Evolutionary conservation across 768 basidiomycete genomes (phyloP).

Genomic region (Asterophora lycoperdoides): DNA sequence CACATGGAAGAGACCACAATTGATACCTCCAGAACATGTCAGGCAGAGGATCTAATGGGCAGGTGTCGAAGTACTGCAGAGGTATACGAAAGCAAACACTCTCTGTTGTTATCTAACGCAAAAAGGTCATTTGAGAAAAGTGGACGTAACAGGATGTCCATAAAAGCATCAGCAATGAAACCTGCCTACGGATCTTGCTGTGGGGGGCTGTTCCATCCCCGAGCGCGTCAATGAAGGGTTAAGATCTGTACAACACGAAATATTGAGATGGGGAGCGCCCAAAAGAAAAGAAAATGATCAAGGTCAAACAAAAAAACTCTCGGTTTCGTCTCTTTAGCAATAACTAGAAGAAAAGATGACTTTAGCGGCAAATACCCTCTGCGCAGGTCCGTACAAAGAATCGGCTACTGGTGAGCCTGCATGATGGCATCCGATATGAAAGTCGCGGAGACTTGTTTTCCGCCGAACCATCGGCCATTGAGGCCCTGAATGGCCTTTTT

Average conservation of each 20-base stretch:
- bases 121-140: slow-evolving; percentile 30
- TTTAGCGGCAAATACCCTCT: slow-evolving; percentile 27
- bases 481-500: slow-evolving; percentile 84
- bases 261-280: slow-evolving; percentile 26
- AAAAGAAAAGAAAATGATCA: slow-evolving; percentile 28
- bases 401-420: slow-evolving; percentile 76
- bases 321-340: slow-evolving; percentile 26
- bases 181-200: slow-evolving; percentile 35
- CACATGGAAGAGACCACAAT: slow-evolving; percentile 16
- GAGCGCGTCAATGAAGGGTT: slow-evolving; percentile 8
- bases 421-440: slow-evolving; percentile 94
- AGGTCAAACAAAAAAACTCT: slow-evolving; percentile 32
- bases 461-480: slow-evolving; percentile 96
- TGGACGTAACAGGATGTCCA: slow-evolving; percentile 23
- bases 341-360: slow-evolving; percentile 19
- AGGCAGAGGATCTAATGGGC: slow-evolving; percentile 9
- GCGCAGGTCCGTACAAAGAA: slow-evolving; percentile 11
- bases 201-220: slow-evolving; percentile 14
- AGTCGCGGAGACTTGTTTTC: slow-evolving; percentile 78
- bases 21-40: slow-evolving; percentile 20
- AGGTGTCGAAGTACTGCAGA: slow-evolving; percentile 15
- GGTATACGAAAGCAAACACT: slow-evolving; percentile 25
- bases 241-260: slow-evolving; percentile 29
- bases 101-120: slow-evolving; percentile 33
- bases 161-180: slow-evolving; percentile 31